These are phyloP conservation scores for Claviceps quebecensis DNA, from an alignment of 2,329 filamentous ascomycete species.

Conservation along the genomic window DNA sequence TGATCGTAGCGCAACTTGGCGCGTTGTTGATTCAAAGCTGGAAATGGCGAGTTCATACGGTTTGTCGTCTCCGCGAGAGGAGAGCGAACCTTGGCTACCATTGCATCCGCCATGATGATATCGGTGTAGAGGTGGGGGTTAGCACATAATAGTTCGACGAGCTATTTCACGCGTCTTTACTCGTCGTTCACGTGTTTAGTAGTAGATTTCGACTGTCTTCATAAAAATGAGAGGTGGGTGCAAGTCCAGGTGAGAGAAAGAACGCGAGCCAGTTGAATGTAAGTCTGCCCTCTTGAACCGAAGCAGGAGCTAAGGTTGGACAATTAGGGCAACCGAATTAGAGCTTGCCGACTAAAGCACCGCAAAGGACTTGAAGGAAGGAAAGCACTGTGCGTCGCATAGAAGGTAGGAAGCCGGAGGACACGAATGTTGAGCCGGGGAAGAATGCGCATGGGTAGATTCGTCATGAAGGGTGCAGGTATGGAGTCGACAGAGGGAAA, in stretches of 20 bases:
- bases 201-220: neutral
- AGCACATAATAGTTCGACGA: slow-evolving; percentile 21
- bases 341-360: neutral
- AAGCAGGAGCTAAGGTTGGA: slow-evolving; percentile 1
- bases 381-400: neutral
- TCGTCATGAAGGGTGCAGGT: neutral
- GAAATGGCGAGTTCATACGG: slow-evolving; percentile 29
- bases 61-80: slow-evolving; percentile 34
- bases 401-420: neutral
- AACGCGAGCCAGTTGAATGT: slow-evolving; percentile 1
- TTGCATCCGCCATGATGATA: slow-evolving; percentile 17
- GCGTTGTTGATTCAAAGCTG: slow-evolving; percentile 13
- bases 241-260: neutral
- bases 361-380: neutral
- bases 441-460: neutral
- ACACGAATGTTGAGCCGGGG: neutral
- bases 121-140: slow-evolving; percentile 12
- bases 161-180: slow-evolving; percentile 5
- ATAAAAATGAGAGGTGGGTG: slow-evolving; percentile 1
- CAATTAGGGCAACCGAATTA: neutral
- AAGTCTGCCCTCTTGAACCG: neutral
- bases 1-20: slow-evolving; percentile 19
- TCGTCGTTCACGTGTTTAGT: slow-evolving; percentile 4
- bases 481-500: slow-evolving; percentile 1
- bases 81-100: slow-evolving; percentile 18